Conservation (phyloP, 1,284 basidiomycete genomes). For the Xerocomus amazonicus region DNA sequence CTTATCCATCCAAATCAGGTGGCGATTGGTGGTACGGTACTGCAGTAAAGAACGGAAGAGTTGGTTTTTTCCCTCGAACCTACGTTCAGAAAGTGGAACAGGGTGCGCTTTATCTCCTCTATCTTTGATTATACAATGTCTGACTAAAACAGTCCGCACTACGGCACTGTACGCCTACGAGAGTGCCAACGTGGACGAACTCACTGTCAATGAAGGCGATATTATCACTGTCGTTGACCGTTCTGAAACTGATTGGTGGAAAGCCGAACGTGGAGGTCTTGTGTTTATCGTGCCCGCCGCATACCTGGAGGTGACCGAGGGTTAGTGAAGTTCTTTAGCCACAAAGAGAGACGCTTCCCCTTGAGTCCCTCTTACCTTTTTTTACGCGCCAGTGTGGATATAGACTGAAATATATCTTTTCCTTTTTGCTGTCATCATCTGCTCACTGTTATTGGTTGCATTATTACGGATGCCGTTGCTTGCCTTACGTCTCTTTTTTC, state of each 20-base stretch:
- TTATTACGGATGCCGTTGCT: constrained; percentile 24
- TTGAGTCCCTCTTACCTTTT: constrained; percentile 55
- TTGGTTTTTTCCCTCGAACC: constrained; percentile 88
- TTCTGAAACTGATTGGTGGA: constrained; percentile 89
- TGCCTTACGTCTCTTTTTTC: constrained; percentile 14
- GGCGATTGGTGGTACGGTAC: constrained; percentile 95
- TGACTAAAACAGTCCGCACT: constrained; percentile 50
- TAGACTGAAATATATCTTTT: constrained; percentile 72
- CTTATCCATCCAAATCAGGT: constrained; percentile 81
- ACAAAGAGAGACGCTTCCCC: constrained; percentile 28
- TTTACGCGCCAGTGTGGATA: constrained; percentile 42
- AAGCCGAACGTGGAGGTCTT: constrained; percentile 78
- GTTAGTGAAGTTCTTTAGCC: constrained; percentile 61
- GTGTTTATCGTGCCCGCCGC: constrained; percentile 87
- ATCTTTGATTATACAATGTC: constrained; percentile 5
- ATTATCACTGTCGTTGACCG: constrained; percentile 73
- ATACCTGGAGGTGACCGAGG: constrained; percentile 80
- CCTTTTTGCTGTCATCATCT: constrained; percentile 38
- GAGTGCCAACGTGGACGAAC: constrained; percentile 70
- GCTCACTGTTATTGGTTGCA: constrained; percentile 9
- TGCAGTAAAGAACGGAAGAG: constrained; percentile 60
- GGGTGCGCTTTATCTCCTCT: constrained; percentile 46
- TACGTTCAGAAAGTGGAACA: constrained; percentile 75
- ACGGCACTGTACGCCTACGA: constrained; percentile 79
- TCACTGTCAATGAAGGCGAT: constrained; percentile 80